Base-by-base conservation (phyloP, 2,329 filamentous ascomycete species). In the Zymoseptoria crescenta region DNA sequence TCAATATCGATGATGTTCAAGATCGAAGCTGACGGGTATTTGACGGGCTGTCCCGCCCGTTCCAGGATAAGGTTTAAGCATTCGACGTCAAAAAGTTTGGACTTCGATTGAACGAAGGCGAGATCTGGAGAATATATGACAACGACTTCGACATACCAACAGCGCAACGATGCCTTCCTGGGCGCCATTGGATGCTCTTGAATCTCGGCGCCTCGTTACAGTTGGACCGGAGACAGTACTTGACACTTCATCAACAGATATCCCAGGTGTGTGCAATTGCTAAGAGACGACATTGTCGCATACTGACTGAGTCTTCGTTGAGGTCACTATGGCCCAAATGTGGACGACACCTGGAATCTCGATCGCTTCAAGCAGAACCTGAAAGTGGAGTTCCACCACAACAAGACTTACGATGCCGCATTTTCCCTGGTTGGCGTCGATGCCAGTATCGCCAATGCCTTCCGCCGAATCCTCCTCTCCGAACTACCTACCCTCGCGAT, bases 401-500 rank as follows among this genome's bases (percentile, higher is more conserved):
- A 95, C 74, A 82, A 88, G 54, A 82, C 82, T 60, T 83, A 85
- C 72, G 86, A 96, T 69, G 80, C 90, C 50, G 87, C 87, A 58
- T 99, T 99, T 79, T 96, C 92, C 35, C 85, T 99, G 64, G 83
- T 96, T 68, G 92, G 93, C 67, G 78, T 96, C 68, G 94, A 99
- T 73, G 91, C 94, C 70, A 87, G 91, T 57, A 86, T 99, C 72
- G 91, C 94, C 71, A 99, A 99, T 74, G 94, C 95, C 71, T 96
- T 97, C 80, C 91, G 94, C 62, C 91, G 94, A 69, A 97, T 97
- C 69, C 83, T 97, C 69, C 88, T 99, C 74, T 84, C 93, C 67
- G 95, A 99, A 79, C 89, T 99, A 56, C 91, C 93, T 19, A 94
- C 91, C 1, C 83, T 99, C 52, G 94, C 95, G 66, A 92, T 99